phyloP scores from a whole-genome alignment of 202 grass and related monocot species.

The Setaria italica region DNA sequence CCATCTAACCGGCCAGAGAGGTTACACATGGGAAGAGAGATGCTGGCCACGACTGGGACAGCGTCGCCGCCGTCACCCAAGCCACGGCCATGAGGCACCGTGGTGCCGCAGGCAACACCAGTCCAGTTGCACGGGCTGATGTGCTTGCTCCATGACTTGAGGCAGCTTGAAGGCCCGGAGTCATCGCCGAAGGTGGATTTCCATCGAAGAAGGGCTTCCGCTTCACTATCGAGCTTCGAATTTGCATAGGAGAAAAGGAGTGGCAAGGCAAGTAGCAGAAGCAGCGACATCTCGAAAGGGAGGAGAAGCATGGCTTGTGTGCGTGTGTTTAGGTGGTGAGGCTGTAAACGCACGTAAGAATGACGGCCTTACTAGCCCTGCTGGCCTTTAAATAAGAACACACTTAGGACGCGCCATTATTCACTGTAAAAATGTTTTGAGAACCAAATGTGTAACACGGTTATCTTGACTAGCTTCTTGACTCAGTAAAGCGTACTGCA shows the following conservation, averaged over 20 bases:
- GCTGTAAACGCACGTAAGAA: neutral
- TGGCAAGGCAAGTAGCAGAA: neutral
- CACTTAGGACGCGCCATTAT: too few species aligned
- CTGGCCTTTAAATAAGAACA: too few species aligned
- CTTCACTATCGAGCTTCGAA: neutral
- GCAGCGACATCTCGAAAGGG: neutral
- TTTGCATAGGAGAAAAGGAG: neutral
- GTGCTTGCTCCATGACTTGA: neutral
- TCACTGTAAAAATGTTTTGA: too few species aligned
- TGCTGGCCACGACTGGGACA: neutral
- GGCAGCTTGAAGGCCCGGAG: neutral
- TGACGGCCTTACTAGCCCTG: too few species aligned
- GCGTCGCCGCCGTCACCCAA: neutral
- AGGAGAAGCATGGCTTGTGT: neutral
- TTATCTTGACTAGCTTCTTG: too few species aligned
- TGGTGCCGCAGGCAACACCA: neutral
- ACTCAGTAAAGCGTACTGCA: too few species aligned
- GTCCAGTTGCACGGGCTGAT: neutral
- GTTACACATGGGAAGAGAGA: neutral
- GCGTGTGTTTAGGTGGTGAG: too few species aligned
- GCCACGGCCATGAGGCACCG: neutral
- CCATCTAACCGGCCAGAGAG: neutral
- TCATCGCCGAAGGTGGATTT: neutral
- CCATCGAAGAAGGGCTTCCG: neutral
- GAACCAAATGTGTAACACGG: too few species aligned